Evolutionary conservation across 2,329 filamentous ascomycete species (phyloP), one percentile per base, ranked within the genome.

Genomic region (Cadophora malorum): DNA sequence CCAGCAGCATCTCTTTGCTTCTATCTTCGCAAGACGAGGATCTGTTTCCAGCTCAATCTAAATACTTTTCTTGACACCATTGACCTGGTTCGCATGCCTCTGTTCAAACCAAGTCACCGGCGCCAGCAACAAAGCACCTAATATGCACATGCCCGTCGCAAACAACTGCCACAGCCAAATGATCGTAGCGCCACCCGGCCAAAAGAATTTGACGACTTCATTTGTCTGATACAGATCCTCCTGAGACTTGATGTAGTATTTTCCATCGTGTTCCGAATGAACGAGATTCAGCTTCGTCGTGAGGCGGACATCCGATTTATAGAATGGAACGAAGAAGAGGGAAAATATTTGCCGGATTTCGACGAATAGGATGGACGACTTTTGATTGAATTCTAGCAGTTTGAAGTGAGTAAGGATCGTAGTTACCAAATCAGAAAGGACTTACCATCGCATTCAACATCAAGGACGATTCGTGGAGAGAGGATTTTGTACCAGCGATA

Each of bases 401-500:
- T 41, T 10, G 45, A 53, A 60, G 31, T 47, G n/a, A 56, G 31
- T n/a, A n/a, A 71, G 19, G 28, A 3, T 16, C 35, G 45, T 52
- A 4, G 21, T 31, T 16, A n/a, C 45, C 35, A 12, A 45, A 1
- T 53, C 8, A n/a, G 52, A 23, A 41, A 60, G 33, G 41, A 76
- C 79, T 52, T 76, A 86, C 85, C 82, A 53, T 79, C 79, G 3
- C 84, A 86, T 70, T 93, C 86, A 21, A 97, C 83, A 1, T 85
- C 80, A 14, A 95, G 80, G 53, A 89, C 84, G 71, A 96, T 91
- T 21, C 83, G 81, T 0, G 94, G 94, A 69, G 89, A 93, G 76
- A 97, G 83, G 71, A 95, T 91, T 76, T 93, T 92, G 79, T 96
- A 95, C 91, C 91, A 94, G 50, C 88, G 87, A 76, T 93, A 96